Evolutionary conservation across 345 rosid genomes (phyloP).

Genomic region (Lepidium didymum): DNA sequence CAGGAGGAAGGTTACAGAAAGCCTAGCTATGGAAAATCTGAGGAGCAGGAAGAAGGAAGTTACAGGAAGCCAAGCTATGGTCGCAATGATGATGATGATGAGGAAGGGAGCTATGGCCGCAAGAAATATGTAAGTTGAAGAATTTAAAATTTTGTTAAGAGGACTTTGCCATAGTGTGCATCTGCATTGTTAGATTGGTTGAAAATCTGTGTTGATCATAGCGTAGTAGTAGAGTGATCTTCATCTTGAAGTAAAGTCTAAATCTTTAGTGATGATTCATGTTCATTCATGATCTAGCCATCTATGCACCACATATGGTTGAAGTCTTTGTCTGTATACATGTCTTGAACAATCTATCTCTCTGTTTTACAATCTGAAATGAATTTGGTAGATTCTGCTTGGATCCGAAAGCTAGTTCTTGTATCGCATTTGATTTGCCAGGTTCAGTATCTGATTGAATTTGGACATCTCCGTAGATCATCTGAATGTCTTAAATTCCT

Average conservation of each 20-base stretch:
- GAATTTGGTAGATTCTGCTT: not conserved
- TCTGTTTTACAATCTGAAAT: not conserved
- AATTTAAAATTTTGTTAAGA: not conserved
- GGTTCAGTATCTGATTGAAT: not conserved
- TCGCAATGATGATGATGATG: not conserved
- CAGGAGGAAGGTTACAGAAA: not conserved
- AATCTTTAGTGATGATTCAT: not conserved
- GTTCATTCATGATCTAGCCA: not conserved
- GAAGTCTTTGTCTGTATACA: not conserved
- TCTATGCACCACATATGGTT: not conserved
- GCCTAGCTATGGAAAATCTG: slow-evolving; percentile 22
- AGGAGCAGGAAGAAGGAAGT: slow-evolving; percentile 32
- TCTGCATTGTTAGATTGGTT: not conserved
- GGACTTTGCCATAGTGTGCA: not conserved
- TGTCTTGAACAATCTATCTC: not conserved
- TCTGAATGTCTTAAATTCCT: not conserved
- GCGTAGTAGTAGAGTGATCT: not conserved
- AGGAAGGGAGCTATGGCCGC: slow-evolving; percentile 60
- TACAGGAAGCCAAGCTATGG: slow-evolving; percentile 27
- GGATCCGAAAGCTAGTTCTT: not conserved
- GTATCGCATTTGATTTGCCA: not conserved
- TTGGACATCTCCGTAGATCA: not conserved
- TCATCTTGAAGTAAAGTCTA: not conserved
- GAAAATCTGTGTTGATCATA: not conserved
- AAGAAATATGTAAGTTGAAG: slow-evolving; percentile 66